phyloP scores from a whole-genome alignment of 2,329 filamentous ascomycete species.

The Epichloe scottii region DNA sequence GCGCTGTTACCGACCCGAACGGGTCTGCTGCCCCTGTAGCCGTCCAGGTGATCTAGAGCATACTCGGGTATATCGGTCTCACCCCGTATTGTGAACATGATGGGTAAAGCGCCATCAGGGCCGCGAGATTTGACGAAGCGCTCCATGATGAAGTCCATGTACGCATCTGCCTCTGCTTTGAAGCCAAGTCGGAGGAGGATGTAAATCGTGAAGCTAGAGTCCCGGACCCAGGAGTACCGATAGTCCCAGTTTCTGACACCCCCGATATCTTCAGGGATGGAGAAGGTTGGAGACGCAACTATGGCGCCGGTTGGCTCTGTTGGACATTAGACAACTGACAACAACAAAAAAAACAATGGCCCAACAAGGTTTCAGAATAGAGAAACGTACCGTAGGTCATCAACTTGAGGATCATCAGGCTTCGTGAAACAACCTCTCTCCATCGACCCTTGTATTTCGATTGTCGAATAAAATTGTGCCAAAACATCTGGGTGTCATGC shows the following conservation, averaged over 20 bases:
- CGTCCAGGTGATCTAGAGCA: constrained; percentile 57
- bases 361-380: not conserved
- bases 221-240: constrained; percentile 66
- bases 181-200: constrained; percentile 67
- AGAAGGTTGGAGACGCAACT: constrained; percentile 64
- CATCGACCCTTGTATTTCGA: constrained; percentile 61
- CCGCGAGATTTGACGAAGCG: constrained; percentile 51
- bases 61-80: constrained; percentile 61
- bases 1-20: constrained; percentile 70
- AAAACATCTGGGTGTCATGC: constrained; percentile 57
- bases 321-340: not conserved
- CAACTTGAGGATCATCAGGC: constrained; percentile 62
- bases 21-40: constrained; percentile 57
- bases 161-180: constrained; percentile 61
- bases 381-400: constrained; percentile 44
- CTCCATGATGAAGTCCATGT: constrained; percentile 67
- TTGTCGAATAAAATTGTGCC: constrained; percentile 61
- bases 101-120: constrained; percentile 51
- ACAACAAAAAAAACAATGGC: not conserved
- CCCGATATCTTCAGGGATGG: constrained; percentile 61
- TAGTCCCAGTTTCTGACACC: constrained; percentile 59
- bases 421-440: constrained; percentile 58
- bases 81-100: constrained; percentile 72
- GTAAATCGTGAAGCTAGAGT: constrained; percentile 68
- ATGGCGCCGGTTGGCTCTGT: constrained; percentile 65